Evolutionary conservation across 805 yeast genomes (phyloP), one percentile per base, ranked within the genome.

Genomic region (Candida sakaeoensis): DNA sequence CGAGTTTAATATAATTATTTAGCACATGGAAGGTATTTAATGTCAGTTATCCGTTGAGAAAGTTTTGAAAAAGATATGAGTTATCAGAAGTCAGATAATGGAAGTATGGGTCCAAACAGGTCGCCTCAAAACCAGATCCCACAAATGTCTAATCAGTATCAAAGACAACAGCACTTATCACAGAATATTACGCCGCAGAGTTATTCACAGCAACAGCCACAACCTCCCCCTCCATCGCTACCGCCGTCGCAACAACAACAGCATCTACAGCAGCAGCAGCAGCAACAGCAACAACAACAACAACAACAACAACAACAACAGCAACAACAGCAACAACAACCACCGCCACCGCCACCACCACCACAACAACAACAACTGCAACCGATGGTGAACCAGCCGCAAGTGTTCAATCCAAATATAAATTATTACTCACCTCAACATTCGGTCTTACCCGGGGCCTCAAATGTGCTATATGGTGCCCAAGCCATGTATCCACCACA

Each of bases 321-420:
- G 24, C 24, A 21, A 21, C 8, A 9, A 21, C 24, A 6, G 24
- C 24, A 21, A 23, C 26, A 33, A 17, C 33, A 31, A 14, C 9
- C 24, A 21, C 24, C 6, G 9, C 18, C 6, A 16, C 18, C 16
- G 16, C 8, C 8, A 14, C 19, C 18, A 23, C 29, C 24, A 28
- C 32, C 5, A 16, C 37, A 40, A 22, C 44, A 23, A 17, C 44
- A 36, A 17, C 26, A 5, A 14, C 44, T 36, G 16, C 32, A 28
- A 13, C 30, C 30, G 14, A 7, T 8, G 14, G 16, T 12, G 14
- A 27, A 27, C 30, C 30, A 8, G 14, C 30, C 8, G 8, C 32
- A 10, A 15, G 16, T 15, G 17, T 28, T 7, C 16, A 28, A 6
- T 8, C 32, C 17, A 8, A 15, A 15, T 15, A 13, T 28, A 7